Base-by-base conservation (phyloP, 441 rosid genomes). In the Macaranga tanarius region DNA sequence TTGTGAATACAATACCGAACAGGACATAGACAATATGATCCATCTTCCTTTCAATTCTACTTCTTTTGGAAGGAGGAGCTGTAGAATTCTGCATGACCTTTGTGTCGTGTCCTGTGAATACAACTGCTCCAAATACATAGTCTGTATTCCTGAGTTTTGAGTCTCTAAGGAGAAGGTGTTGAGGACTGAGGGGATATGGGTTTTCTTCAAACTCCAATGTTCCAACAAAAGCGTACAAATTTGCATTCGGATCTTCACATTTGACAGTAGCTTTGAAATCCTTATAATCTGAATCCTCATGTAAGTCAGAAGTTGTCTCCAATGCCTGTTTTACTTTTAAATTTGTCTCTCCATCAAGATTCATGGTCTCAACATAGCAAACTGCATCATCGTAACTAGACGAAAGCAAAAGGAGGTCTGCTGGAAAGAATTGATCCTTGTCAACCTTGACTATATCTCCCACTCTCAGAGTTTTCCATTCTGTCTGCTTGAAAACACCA, bases 191-290 rank as follows among this genome's bases (percentile, higher is more conserved):
- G 70, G 99, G 96, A 73, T 88, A 78, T 60, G 76, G 87, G 47
- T 72, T 84, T 73, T 88, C 87, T 45, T 80, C 87, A 34, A 87
- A 78, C 64, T 93, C 94, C 80, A 96, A 73, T 70, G 84, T 89
- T 38, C 99, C 99, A 16, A 93, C 79, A 77, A 92, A 96, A 13
- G 98, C 81, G 82, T 96, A 96, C 54, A 96, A 75, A 72, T 88
- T 92, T 12, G 97, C 92, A 79, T 96, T 96, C 7, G 98, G 99
- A 75, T 96, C 99, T 84, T 96, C 99, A 59, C 99, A 96, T 78
- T 84, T 84, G 66, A 93, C 72, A 10, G 82, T 51, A 71, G 94
- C 97, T 70, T 85, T 87, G 82, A 93, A 93, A 65, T 88, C 79
- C 47, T 54, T 77, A 74, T 85, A 93, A 76, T 77, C 70, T 7